phyloP scores from a whole-genome alignment of 129 eudicot species.

The Pittosporum tobira region DNA sequence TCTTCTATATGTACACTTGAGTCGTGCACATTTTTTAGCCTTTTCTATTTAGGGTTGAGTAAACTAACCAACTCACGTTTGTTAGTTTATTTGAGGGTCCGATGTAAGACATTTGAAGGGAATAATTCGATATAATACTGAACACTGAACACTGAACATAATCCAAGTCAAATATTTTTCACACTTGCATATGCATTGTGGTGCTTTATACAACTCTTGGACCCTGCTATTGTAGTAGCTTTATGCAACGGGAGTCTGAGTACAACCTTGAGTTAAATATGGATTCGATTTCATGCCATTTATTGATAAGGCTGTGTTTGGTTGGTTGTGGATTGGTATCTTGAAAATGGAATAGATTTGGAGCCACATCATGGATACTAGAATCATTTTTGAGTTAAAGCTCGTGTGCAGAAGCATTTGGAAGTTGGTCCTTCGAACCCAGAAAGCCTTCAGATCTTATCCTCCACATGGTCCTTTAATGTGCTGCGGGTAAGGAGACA shows the following conservation, averaged over 20 bases:
- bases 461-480: constrained; percentile 7
- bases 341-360: constrained; percentile 1
- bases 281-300: neutral
- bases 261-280: neutral
- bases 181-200: no score
- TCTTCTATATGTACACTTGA: neutral
- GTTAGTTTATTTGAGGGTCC: neutral
- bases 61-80: constrained; percentile 1
- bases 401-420: constrained; percentile 9
- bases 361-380: constrained; percentile 1
- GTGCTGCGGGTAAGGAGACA: constrained; percentile 16
- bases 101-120: neutral
- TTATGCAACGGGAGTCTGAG: no score
- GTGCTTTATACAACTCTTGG: no score
- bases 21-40: neutral
- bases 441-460: constrained; percentile 1
- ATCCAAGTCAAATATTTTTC: neutral
- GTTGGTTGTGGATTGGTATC: constrained; percentile 4
- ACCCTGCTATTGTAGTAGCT: no score
- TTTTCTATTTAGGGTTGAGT: neutral
- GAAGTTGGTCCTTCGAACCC: neutral
- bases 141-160: no score
- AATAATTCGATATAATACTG: neutral
- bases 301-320: constrained; percentile 5
- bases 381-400: neutral